Conservation (phyloP, 1,139 yeast species). For the Saccharomyces hybrid region DNA sequence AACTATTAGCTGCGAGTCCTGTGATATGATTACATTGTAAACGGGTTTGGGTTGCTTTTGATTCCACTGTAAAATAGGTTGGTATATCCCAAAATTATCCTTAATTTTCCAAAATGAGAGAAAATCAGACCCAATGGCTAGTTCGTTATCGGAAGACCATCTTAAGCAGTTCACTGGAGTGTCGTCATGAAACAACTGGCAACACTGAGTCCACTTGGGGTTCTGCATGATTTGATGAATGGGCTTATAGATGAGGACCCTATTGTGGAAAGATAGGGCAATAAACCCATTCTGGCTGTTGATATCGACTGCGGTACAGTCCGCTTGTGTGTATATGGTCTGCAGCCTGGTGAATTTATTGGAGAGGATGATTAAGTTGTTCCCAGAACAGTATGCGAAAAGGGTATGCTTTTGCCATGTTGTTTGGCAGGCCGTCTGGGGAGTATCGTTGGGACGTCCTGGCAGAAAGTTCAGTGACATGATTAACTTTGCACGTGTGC, state of each 20-base stretch:
- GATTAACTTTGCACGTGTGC: too few species aligned
- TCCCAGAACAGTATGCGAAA: conserved; percentile 78
- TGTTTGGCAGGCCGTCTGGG: conserved; percentile 51
- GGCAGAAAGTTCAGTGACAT: conserved; percentile 72
- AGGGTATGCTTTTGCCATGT: conserved; percentile 63
- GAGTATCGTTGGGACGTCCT: conserved; percentile 65
- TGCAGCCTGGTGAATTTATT: conserved; percentile 52
- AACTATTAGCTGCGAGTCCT: conserved; percentile 59
- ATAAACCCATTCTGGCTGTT: conserved; percentile 48
- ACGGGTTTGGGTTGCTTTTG: conserved; percentile 51
- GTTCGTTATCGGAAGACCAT: conserved; percentile 60
- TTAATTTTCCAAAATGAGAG: conserved; percentile 48
- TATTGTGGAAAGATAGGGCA: conserved; percentile 35
- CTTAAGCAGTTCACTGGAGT: conserved; percentile 44
- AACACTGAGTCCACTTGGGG: conserved; percentile 44
- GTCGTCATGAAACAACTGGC: conserved; percentile 32
- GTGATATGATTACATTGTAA: conserved; percentile 47
- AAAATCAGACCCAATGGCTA: conserved; percentile 52
- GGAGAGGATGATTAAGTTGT: conserved; percentile 63
- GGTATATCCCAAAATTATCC: conserved; percentile 40
- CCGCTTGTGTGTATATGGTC: conserved; percentile 63
- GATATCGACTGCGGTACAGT: conserved; percentile 59
- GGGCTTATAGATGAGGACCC: conserved; percentile 34
- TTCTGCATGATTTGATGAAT: conserved; percentile 34
- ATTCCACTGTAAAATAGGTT: conserved; percentile 44